A percentile compares a stretch with the other conserved stretches of the same genome.
Evolutionary conservation across 2,329 filamentous ascomycete genomes (phyloP).

Genomic region (Neophaeococcomyces mojaviensis): DNA sequence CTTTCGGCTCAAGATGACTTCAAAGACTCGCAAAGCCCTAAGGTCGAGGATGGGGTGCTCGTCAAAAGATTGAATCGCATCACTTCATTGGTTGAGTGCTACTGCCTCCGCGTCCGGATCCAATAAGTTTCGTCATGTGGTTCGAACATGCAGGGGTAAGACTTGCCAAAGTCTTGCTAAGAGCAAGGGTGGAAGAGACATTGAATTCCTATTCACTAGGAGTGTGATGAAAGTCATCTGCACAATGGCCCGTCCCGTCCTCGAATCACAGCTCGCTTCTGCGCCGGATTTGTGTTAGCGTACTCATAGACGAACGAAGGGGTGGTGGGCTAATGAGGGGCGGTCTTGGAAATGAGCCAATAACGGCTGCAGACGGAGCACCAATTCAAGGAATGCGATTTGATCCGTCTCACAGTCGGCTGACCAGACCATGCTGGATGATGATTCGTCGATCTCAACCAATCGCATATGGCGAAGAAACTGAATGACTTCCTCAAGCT

Average conservation of each 20-base stretch:
- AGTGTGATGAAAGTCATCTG: conserved; percentile 5
- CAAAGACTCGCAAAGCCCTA: too few species aligned
- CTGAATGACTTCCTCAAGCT: background rate
- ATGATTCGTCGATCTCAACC: background rate
- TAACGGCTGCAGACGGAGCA: background rate
- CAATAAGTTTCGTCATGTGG: conserved; percentile 3
- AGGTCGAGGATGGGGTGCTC: background rate
- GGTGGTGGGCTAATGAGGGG: conserved; percentile 1
- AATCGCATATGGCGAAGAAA: conserved; percentile 1
- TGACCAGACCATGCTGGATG: background rate
- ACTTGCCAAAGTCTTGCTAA: background rate
- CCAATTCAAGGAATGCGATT: conserved; percentile 4
- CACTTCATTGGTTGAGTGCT: conserved; percentile 1
- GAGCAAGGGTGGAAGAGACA: conserved; percentile 1
- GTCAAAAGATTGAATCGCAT: background rate
- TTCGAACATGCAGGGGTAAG: background rate
- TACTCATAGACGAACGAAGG: conserved; percentile 1
- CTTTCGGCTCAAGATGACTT: too few species aligned
- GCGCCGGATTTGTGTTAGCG: conserved; percentile 1
- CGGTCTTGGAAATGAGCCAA: background rate
- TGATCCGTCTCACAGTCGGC: conserved; percentile 4
- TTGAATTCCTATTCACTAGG: conserved; percentile 8
- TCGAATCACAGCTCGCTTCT: background rate
- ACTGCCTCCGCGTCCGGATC: background rate
- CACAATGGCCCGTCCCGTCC: conserved; percentile 7